These are phyloP conservation scores for Bauhinia variegata DNA, from an alignment of 306 rosid species.

Conservation along the genomic window DNA sequence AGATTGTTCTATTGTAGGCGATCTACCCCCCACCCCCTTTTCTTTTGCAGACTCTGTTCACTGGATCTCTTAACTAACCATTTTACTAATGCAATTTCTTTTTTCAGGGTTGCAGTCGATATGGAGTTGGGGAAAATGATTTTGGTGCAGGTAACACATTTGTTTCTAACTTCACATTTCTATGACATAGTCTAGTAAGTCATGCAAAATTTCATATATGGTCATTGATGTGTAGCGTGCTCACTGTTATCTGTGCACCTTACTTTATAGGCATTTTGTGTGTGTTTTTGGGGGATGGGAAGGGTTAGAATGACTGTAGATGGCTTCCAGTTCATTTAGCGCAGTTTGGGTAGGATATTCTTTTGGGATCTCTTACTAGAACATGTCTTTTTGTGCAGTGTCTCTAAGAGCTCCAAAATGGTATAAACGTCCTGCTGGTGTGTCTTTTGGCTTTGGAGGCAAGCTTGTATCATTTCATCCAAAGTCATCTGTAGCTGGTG, in stretches of 20 bases:
- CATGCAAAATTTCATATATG: not conserved
- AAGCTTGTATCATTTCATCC: slow-evolving; percentile 80
- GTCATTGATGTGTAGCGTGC: not conserved
- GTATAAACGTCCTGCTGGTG: slow-evolving; percentile 96
- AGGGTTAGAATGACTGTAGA: slow-evolving; percentile 3
- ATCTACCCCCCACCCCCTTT: not conserved
- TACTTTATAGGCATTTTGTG: slow-evolving; percentile 1
- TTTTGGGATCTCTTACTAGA: slow-evolving; percentile 26
- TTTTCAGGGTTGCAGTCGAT: slow-evolving; percentile 82
- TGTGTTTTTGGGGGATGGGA: slow-evolving; percentile 23
- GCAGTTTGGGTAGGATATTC: slow-evolving; percentile 2
- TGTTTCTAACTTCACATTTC: not conserved
- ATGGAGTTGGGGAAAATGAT: slow-evolving; percentile 72
- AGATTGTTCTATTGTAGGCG: not conserved
- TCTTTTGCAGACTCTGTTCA: slow-evolving; percentile 17
- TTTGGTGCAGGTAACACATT: slow-evolving; percentile 72
- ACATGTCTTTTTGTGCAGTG: slow-evolving; percentile 50
- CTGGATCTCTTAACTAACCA: slow-evolving; percentile 4
- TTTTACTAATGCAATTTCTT: slow-evolving; percentile 30
- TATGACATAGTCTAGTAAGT: slow-evolving; percentile 2
- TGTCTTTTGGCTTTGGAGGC: slow-evolving; percentile 97
- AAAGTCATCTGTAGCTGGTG: slow-evolving; percentile 59
- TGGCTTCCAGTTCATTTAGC: not conserved
- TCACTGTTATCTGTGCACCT: slow-evolving; percentile 16
- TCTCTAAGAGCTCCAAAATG: slow-evolving; percentile 94